These are phyloP conservation scores for Pleodorina starrii DNA, from an alignment of 139 green algal genomes.

Conservation along the genomic window DNA sequence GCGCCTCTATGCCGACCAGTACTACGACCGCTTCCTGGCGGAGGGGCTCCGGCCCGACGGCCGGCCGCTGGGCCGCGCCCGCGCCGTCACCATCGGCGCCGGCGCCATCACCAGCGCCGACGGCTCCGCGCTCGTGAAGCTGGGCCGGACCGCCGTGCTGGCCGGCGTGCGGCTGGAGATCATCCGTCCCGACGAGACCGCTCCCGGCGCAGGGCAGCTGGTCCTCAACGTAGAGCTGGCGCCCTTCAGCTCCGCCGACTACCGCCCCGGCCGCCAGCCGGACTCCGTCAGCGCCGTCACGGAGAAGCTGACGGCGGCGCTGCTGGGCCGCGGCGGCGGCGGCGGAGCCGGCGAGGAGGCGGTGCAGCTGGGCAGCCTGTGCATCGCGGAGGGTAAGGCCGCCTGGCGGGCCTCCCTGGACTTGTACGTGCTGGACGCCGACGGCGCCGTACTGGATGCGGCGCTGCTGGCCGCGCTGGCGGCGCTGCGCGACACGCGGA, in stretches of 20 bases:
- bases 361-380: slow-evolving; percentile 61
- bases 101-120: slow-evolving; percentile 74
- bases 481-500: slow-evolving; percentile 64
- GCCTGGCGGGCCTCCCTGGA: slow-evolving; percentile 78
- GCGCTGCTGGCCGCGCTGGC: slow-evolving; percentile 76
- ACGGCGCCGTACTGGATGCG: slow-evolving; percentile 78
- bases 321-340: too few relatives aligned
- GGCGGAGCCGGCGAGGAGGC: neutral
- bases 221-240: slow-evolving; percentile 77
- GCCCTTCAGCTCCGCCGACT: slow-evolving; percentile 69
- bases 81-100: slow-evolving; percentile 71
- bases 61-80: slow-evolving; percentile 67
- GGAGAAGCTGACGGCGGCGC: slow-evolving; percentile 59
- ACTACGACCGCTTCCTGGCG: slow-evolving; percentile 72
- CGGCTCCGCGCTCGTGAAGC: slow-evolving; percentile 79
- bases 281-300: slow-evolving; percentile 57
- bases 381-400: slow-evolving; percentile 72
- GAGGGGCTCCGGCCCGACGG: slow-evolving; percentile 80
- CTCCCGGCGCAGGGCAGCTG: slow-evolving; percentile 64
- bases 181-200: slow-evolving; percentile 58
- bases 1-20: slow-evolving; percentile 83
- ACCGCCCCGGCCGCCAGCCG: slow-evolving; percentile 49
- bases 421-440: slow-evolving; percentile 83
- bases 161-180: slow-evolving; percentile 79
- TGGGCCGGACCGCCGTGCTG: slow-evolving; percentile 77